These are phyloP conservation scores for Nasturtium officinale DNA, from an alignment of 345 rosid genomes.

Conservation along the genomic window DNA sequence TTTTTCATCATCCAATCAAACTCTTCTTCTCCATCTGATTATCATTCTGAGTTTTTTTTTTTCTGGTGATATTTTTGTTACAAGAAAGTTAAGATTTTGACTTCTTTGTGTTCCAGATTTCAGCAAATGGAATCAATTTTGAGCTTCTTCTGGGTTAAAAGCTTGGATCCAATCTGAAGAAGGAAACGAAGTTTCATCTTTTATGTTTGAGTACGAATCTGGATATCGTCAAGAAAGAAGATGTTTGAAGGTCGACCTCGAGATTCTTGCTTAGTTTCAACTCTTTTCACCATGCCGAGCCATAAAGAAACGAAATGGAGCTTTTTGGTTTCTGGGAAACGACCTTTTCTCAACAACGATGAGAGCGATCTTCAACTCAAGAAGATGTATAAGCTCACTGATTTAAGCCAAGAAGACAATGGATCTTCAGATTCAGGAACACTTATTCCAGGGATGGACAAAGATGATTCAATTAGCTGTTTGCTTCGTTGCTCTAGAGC, in stretches of 20 bases:
- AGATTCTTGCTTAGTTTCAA: slow-evolving; percentile 46
- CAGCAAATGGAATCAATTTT: slow-evolving; percentile 18
- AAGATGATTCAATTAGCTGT: slow-evolving; percentile 64
- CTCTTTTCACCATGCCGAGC: slow-evolving; percentile 37
- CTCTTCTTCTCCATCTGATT: slow-evolving; percentile 1
- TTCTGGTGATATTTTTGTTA: not conserved
- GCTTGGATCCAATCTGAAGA: slow-evolving; percentile 29
- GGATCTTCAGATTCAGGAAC: slow-evolving; percentile 50
- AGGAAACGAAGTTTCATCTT: slow-evolving; percentile 17
- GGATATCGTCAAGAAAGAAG: slow-evolving; percentile 26
- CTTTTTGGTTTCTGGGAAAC: slow-evolving; percentile 33
- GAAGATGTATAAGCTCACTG: slow-evolving; percentile 31
- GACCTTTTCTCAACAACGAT: slow-evolving; percentile 28
- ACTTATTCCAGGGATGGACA: slow-evolving; percentile 63
- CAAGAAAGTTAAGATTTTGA: slow-evolving; percentile 11
- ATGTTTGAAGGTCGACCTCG: slow-evolving; percentile 42
- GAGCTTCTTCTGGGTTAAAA: slow-evolving; percentile 9
- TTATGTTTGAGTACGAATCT: not conserved
- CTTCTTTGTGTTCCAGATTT: slow-evolving; percentile 10
- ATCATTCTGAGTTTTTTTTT: not conserved
- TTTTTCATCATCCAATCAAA: slow-evolving; percentile 25
- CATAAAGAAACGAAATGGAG: slow-evolving; percentile 39
- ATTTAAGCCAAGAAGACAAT: slow-evolving; percentile 7
- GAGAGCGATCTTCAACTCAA: slow-evolving; percentile 26
- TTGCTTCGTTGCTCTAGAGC: slow-evolving; percentile 67